Conservation (phyloP, 108 stramenopile genomes). For the Cylindrotheca fusiformis region DNA sequence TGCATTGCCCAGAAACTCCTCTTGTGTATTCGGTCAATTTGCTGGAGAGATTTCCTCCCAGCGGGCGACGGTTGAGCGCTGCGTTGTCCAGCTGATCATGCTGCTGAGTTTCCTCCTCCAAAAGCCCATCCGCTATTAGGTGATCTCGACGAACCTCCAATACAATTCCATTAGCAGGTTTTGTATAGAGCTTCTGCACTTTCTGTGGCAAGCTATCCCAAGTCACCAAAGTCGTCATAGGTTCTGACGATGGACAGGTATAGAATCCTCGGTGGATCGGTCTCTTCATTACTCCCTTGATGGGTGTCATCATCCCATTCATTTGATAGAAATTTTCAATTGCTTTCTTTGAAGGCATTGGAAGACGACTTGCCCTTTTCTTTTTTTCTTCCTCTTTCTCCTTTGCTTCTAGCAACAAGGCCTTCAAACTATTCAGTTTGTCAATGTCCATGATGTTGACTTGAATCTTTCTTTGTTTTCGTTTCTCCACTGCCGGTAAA, state of each 20-base stretch:
- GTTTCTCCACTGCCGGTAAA: too few species aligned
- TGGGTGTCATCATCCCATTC: conserved; percentile 25
- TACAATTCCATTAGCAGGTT: conserved; percentile 12
- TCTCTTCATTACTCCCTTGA: conserved; percentile 27
- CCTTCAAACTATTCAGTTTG: conserved; percentile 5
- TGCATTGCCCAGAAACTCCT: conserved; percentile 53
- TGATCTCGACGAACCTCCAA: conserved; percentile 14
- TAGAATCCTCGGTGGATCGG: conserved; percentile 32
- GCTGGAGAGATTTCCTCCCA: conserved; percentile 66
- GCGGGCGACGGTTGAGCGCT: conserved; percentile 32
- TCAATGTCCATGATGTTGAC: background rate
- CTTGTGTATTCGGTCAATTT: conserved; percentile 80
- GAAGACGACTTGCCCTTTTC: background rate
- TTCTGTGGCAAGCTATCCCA: conserved; percentile 33
- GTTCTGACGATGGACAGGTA: conserved; percentile 35
- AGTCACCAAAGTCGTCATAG: conserved; percentile 30
- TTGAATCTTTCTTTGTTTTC: background rate
- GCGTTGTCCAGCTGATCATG: background rate
- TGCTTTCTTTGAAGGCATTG: conserved; percentile 4
- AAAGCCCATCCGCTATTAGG: conserved; percentile 7
- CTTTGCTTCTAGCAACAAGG: conserved; percentile 13
- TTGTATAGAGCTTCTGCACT: conserved; percentile 25
- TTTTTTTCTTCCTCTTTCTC: conserved; percentile 1
- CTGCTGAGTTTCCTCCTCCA: background rate
- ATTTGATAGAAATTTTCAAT: conserved; percentile 22